Evolutionary conservation across 2,329 filamentous ascomycete species (phyloP), one percentile per base, ranked within the genome.

Genomic region (Neurospora sp.): DNA sequence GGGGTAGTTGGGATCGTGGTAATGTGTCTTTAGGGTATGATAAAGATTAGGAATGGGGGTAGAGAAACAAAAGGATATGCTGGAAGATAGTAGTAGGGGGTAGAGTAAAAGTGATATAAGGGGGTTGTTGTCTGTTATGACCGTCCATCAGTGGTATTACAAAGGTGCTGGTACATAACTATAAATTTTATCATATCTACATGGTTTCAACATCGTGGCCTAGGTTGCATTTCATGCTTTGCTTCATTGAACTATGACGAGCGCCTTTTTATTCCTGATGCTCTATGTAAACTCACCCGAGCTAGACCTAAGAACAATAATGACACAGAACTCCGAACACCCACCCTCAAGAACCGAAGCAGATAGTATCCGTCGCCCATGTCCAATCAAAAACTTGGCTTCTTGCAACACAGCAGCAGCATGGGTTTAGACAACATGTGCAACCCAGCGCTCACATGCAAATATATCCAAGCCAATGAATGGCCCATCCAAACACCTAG

Each of bases 1-100:
- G 76, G 89, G 90, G 73, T 92, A 79, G 73, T 38, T 17, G 13
- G 13, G 2, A 17, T 33, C 28, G 28, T 33, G 28, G 28, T 33
- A 7, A 33, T 33, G 28, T 33, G 5, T 33, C 28, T 33, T 33
- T 33, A 33, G 28, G 28, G 28, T 7, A 33, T 33, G 28, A 0
- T 33, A 0, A 33, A 33, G 5, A 17, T 28, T 8, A 62, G 23
- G 23, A 62, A 62, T 36, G 7, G 3, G 28, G 28, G 9, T 13
- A 10, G 33, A 36, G 28, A 33, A 7, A 33, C 28, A 33, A 5
- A 33, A 33, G 28, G 28, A 33, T 33, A 33, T 33, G 28, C 5
- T 33, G 28, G 28, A 7, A 33, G 28, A 36, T 33, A 13, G 23
- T 17, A 17, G 52, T 17, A 5, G 23, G 2, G 46, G 46, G 11